A percentile compares a stretch with the other conserved stretches of the same genome.
phyloP scores from a whole-genome alignment of 352 stramenopile species.

The Phytopythium boreale region DNA sequence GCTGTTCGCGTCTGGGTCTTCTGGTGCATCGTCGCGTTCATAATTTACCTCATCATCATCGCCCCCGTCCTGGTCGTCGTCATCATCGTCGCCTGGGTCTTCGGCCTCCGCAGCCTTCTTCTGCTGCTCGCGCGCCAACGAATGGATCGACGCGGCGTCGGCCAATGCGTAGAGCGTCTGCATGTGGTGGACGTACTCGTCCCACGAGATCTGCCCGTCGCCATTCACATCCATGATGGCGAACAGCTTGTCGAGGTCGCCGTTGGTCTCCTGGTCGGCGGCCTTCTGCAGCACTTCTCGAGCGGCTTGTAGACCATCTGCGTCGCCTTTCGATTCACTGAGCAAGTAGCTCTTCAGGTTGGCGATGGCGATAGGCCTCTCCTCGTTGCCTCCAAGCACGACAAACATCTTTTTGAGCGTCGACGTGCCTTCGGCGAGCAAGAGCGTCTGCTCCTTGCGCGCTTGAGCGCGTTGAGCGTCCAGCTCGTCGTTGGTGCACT shows the following conservation, averaged over 20 bases:
- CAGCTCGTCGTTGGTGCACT: conserved; percentile 20
- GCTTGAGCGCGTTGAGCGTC: conserved; percentile 14
- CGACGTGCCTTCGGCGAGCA: conserved; percentile 36
- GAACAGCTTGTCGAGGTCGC: conserved; percentile 45
- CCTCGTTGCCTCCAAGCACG: conserved; percentile 31
- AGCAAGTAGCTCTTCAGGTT: conserved; percentile 26
- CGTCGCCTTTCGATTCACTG: neutral
- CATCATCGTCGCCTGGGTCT: neutral
- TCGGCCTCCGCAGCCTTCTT: neutral
- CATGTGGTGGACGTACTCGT: conserved; percentile 48
- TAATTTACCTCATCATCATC: neutral
- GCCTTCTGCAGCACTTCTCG: conserved; percentile 31
- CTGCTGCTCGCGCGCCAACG: neutral
- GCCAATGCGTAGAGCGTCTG: conserved; percentile 42
- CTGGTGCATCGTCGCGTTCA: neutral
- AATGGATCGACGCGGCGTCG: conserved; percentile 18
- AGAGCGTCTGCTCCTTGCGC: conserved; percentile 15
- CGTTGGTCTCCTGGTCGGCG: conserved; percentile 30
- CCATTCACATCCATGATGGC: conserved; percentile 46
- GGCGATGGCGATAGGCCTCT: conserved; percentile 24
- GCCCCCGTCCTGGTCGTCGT: neutral
- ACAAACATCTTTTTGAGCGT: conserved; percentile 41
- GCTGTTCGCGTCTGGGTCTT: neutral
- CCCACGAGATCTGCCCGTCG: conserved; percentile 49
- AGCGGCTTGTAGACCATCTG: conserved; percentile 2